A percentile compares a stretch with the other conserved stretches of the same genome.
These are phyloP conservation scores for Rosellinia necatrix DNA, from an alignment of 2,329 filamentous ascomycete species.

Conservation along the genomic window DNA sequence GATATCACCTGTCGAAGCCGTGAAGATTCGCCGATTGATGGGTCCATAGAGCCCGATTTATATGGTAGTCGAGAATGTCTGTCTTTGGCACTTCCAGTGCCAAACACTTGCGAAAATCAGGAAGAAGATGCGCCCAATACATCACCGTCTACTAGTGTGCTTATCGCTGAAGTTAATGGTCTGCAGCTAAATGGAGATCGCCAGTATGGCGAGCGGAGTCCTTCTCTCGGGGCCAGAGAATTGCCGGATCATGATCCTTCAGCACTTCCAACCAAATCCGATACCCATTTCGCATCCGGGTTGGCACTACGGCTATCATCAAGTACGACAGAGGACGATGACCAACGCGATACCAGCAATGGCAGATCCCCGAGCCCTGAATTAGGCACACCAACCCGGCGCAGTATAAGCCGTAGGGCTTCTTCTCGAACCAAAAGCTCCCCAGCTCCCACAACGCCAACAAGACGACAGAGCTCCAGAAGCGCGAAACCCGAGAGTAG, in stretches of 20 bases:
- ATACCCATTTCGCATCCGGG: neutral
- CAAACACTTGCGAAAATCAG: neutral
- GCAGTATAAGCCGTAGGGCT: neutral
- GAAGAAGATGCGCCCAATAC: neutral
- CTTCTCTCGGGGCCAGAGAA: constrained; percentile 12
- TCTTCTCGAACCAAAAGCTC: neutral
- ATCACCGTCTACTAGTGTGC: neutral
- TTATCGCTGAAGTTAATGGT: constrained; percentile 4
- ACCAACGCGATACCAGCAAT: neutral
- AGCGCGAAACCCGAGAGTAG: neutral
- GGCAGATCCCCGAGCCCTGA: constrained; percentile 26
- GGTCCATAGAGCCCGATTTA: neutral
- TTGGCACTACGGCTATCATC: neutral
- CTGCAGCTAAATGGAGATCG: neutral
- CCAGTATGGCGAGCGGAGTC: constrained; percentile 7
- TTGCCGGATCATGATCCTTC: constrained; percentile 12
- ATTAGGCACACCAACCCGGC: constrained; percentile 19
- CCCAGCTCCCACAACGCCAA: constrained; percentile 19
- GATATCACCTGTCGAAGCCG: neutral
- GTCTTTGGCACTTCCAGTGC: neutral
- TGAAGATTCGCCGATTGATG: neutral
- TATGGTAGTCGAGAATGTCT: neutral
- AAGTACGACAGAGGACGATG: neutral
- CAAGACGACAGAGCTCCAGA: constrained; percentile 17
- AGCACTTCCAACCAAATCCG: neutral